phyloP scores from a whole-genome alignment of 257 asterid genomes.

The Ehretia macrophylla region DNA sequence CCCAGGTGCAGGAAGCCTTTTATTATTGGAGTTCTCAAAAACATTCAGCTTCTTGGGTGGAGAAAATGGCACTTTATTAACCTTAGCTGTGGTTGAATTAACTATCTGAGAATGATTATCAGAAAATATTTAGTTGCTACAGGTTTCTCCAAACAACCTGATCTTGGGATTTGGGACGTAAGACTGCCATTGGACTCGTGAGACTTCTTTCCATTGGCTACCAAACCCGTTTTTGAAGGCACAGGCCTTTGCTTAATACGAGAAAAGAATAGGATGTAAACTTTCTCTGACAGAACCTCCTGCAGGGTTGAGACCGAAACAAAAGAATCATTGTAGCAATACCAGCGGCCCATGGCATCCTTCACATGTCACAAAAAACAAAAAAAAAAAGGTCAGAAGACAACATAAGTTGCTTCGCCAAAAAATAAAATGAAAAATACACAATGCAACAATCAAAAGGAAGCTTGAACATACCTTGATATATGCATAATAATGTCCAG shows the following conservation, averaged over 20 bases:
- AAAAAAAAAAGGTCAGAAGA: constrained; percentile 3
- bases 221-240: constrained; percentile 33
- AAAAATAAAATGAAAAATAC: background rate
- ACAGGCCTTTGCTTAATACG: constrained; percentile 83
- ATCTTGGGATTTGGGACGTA: constrained; percentile 30
- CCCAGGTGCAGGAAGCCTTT: constrained; percentile 39
- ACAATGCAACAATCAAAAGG: constrained; percentile 12
- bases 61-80: constrained; percentile 31
- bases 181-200: constrained; percentile 49
- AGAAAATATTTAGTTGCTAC: constrained; percentile 17
- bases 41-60: constrained; percentile 26
- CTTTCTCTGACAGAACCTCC: constrained; percentile 93
- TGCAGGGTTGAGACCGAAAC: constrained; percentile 68
- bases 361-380: constrained; percentile 27
- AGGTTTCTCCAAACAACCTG: constrained; percentile 37
- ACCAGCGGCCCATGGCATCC: constrained; percentile 94
- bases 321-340: constrained; percentile 87
- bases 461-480: constrained; percentile 60
- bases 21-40: constrained; percentile 29
- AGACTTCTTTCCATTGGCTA: constrained; percentile 54
- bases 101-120: constrained; percentile 29
- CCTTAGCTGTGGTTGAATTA: constrained; percentile 26
- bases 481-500: constrained; percentile 98
- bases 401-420: background rate
- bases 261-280: constrained; percentile 81